Conservation (phyloP, 2,329 filamentous ascomycete genomes). For the Mariannaea sp. region DNA sequence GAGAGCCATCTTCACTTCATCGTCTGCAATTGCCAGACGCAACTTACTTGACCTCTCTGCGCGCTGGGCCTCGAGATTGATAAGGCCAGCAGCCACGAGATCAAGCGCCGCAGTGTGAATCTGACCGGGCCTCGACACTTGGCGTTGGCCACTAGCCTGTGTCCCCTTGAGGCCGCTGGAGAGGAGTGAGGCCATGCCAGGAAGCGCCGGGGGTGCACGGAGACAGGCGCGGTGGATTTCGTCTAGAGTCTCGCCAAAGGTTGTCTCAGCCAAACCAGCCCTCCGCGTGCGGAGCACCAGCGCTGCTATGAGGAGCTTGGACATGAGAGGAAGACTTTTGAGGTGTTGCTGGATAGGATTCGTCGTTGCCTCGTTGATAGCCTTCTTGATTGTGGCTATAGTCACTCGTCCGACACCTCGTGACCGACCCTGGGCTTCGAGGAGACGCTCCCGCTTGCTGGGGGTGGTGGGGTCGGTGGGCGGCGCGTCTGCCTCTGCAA, state of each 20-base stretch:
- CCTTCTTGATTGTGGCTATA: conserved; percentile 89
- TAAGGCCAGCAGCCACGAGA: conserved; percentile 82
- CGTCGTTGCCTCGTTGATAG: conserved; percentile 92
- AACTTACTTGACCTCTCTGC: conserved; percentile 89
- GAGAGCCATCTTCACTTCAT: conserved; percentile 87
- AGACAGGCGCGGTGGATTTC: conserved; percentile 59
- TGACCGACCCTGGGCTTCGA: conserved; percentile 34
- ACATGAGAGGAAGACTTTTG: conserved; percentile 76
- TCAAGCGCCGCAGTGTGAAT: conserved; percentile 78
- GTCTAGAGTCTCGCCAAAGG: conserved; percentile 86
- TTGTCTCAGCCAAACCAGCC: conserved; percentile 84
- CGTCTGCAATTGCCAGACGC: conserved; percentile 82
- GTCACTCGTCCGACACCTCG: conserved; percentile 67
- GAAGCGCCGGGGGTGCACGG: conserved; percentile 42
- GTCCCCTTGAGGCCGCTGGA: conserved; percentile 37
- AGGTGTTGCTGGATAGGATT: conserved; percentile 91
- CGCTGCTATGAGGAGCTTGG: conserved; percentile 85
- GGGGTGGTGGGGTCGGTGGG: conserved; percentile 61
- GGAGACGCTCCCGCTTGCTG: conserved; percentile 54
- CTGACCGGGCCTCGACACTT: conserved; percentile 42
- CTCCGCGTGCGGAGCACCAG: conserved; percentile 78
- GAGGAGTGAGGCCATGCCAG: conserved; percentile 46
- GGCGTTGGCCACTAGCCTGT: conserved; percentile 37
- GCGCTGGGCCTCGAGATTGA: conserved; percentile 79
- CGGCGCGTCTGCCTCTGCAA: conserved; percentile 80